phyloP scores from a whole-genome alignment of 441 rosid species.

The Dalechampia spathulata region DNA sequence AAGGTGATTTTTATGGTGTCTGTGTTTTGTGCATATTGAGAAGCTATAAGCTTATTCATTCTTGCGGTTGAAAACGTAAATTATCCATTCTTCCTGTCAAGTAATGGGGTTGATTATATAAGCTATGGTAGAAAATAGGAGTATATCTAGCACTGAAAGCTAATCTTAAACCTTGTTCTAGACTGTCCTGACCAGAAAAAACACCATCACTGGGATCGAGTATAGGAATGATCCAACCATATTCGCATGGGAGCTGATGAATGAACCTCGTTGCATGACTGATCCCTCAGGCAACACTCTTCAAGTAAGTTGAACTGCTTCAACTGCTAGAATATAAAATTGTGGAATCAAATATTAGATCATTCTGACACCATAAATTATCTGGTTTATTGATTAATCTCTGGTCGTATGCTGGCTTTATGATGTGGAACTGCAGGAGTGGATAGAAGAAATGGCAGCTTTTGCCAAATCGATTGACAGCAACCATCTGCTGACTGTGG shows the following conservation, averaged over 20 bases:
- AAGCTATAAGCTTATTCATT: neutral
- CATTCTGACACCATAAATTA: too few species aligned
- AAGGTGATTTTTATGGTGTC: neutral
- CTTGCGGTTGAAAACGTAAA: neutral
- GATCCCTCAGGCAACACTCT: slow-evolving; percentile 90
- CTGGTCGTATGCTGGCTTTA: slow-evolving; percentile 1
- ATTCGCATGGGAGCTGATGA: slow-evolving; percentile 95
- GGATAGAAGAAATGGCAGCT: slow-evolving; percentile 85
- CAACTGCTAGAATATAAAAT: neutral
- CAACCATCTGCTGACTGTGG: slow-evolving; percentile 80
- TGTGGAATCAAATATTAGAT: too few species aligned
- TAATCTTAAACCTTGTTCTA: slow-evolving; percentile 23
- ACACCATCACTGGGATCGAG: slow-evolving; percentile 74
- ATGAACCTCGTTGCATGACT: slow-evolving; percentile 88
- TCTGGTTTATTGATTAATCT: neutral
- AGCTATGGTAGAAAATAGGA: too few species aligned
- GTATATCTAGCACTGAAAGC: too few species aligned
- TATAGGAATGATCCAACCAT: slow-evolving; percentile 88
- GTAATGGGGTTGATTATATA: neutral
- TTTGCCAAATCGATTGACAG: slow-evolving; percentile 77
- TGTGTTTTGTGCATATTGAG: neutral
- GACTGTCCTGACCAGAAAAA: slow-evolving; percentile 73
- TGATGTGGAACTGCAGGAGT: slow-evolving; percentile 44
- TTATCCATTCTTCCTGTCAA: neutral
- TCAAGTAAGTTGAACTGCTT: slow-evolving; percentile 49